Evolutionary conservation across 495 filamentous ascomycete genomes (phyloP), one percentile per base, ranked within the genome.

Genomic region (Aspergillus asperescens): DNA sequence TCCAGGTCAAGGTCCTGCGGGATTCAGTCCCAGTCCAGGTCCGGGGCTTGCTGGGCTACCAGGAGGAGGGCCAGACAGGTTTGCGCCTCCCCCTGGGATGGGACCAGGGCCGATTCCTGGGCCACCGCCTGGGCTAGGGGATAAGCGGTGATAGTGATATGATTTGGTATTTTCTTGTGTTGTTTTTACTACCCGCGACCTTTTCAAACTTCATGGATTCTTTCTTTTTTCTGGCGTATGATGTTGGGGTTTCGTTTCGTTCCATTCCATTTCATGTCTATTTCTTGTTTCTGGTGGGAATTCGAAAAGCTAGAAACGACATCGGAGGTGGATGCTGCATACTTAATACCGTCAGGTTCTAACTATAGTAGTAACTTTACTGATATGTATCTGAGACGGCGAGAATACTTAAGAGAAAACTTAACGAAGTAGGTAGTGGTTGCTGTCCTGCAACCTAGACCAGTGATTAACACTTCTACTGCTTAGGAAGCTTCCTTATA

Each of bases 31-130:
- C 18, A 63, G 61, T 37, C 61, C 61, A 0, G 54, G 50, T 13
- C 64, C 62, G 9, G 64, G 59, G 9, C 39, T 57, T 0, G 15
- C 25, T 9, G 71, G 66, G 10, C 65, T 69, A 1, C 70, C 69
- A 3, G 68, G 66, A 0, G 52, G 52, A 31, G 44, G 29, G 18
- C 44, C 18, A 4, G 70, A 71, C 13, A 61, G 59, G 7, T 73
- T 64, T 42, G 55, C 62, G 38, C 63, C 45, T 50, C 66, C 63
- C 9, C 62, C 62, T 7, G 50, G 61, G 16, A 35, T 54, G 16
- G 52, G 56, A 27, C 46, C 49, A 8, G 49, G 43, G 9, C 35
- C 47, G 16, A 42, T 58, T 12, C 54, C 60, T 39, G 62, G 62
- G 2, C 59, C 62, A 16, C 62, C 56, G n/a, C 57, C 56, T 25